phyloP scores from a whole-genome alignment of 2,329 filamentous ascomycete genomes.

The Microdochium trichocladiopsis region DNA sequence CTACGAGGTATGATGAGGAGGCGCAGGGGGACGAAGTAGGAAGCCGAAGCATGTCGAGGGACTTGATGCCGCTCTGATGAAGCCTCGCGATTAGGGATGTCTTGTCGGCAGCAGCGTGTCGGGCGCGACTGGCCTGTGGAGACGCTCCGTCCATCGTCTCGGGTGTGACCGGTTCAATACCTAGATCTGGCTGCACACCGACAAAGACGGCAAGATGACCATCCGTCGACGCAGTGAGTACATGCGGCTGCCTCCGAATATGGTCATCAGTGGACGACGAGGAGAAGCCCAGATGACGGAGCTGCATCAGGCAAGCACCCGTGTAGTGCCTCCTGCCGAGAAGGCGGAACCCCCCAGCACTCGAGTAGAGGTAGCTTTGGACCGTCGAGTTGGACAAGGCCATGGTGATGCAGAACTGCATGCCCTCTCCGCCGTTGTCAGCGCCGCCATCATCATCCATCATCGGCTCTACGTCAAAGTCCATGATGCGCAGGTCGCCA shows the following conservation, averaged over 20 bases:
- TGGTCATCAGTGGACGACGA: slow-evolving; percentile 3
- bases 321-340: slow-evolving; percentile 55
- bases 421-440: slow-evolving; percentile 9
- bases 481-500: slow-evolving; percentile 72
- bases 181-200: slow-evolving; percentile 23
- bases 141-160: too few relatives aligned
- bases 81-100: slow-evolving; percentile 34
- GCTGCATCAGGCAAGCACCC: slow-evolving; percentile 69
- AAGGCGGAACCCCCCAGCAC: slow-evolving; percentile 34
- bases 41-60: slow-evolving; percentile 34
- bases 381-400: slow-evolving; percentile 80
- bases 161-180: background rate
- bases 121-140: slow-evolving; percentile 3
- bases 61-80: slow-evolving; percentile 80
- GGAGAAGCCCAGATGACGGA: slow-evolving; percentile 33
- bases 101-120: slow-evolving; percentile 13
- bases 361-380: slow-evolving; percentile 48
- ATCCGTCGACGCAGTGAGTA: slow-evolving; percentile 74
- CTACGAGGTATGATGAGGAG: slow-evolving; percentile 38
- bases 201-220: slow-evolving; percentile 59
- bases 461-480: slow-evolving; percentile 54
- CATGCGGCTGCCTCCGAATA: slow-evolving; percentile 4
- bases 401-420: slow-evolving; percentile 55
- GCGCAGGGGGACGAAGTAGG: slow-evolving; percentile 10
- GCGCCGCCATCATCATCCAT: slow-evolving; percentile 13